Evolutionary conservation across 1,139 yeast species (phyloP).

Genomic region (Pneumocystis wakefieldiae): DNA sequence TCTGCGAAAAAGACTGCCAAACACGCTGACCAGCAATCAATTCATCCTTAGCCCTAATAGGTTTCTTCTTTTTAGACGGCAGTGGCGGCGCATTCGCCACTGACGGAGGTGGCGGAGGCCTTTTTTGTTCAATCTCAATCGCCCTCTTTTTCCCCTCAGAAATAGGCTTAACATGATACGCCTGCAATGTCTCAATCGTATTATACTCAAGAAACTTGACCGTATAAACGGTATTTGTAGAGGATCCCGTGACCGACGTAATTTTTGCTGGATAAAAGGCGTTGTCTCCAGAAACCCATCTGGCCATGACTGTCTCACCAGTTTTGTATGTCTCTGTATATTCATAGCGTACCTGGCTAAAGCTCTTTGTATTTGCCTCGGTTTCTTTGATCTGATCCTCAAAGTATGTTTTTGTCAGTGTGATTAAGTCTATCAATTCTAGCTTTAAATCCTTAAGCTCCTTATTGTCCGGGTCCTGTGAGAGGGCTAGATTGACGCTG

Average conservation of each 20-base stretch:
- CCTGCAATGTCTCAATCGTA: conserved; percentile 20
- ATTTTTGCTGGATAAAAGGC: conserved; percentile 20
- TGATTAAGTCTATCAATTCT: conserved; percentile 24
- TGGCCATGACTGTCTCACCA: conserved; percentile 20
- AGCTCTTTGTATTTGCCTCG: not conserved
- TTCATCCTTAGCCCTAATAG: conserved; percentile 9
- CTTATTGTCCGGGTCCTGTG: conserved; percentile 22
- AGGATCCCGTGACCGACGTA: conserved; percentile 21
- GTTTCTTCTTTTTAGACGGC: conserved; percentile 4
- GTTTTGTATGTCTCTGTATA: conserved; percentile 12
- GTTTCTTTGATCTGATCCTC: conserved; percentile 4
- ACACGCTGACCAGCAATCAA: conserved; percentile 21
- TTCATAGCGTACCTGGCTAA: not conserved
- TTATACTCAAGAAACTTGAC: conserved; percentile 18
- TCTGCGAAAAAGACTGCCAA: conserved; percentile 25
- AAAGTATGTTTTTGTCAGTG: conserved; percentile 18
- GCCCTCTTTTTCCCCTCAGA: conserved; percentile 1
- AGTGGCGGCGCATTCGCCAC: not conserved
- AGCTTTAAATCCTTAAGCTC: conserved; percentile 21
- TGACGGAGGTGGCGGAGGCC: conserved; percentile 2
- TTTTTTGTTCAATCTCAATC: not conserved
- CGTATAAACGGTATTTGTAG: conserved; percentile 19
- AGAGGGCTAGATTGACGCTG: conserved; percentile 22
- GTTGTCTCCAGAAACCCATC: conserved; percentile 20
- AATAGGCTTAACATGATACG: conserved; percentile 15